Percentiles rank a stretch among this genome's conserved stretches.
Conservation (phyloP, 169 alveolate genomes). For the Plasmodium chabaudi region DNA sequence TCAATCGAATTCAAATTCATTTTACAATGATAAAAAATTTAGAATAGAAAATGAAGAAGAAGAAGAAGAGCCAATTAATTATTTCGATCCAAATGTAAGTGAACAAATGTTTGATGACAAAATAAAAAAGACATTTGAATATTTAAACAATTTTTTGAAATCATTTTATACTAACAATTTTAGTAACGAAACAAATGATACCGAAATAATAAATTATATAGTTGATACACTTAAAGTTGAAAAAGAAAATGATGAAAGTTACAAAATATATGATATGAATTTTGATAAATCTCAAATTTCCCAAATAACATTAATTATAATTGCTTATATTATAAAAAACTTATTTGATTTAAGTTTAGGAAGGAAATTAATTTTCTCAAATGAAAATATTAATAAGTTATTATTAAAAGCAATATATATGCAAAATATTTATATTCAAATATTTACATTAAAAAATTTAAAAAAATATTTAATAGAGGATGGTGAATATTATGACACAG, state of each 20-base stretch:
- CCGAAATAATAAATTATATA: conserved; percentile 21
- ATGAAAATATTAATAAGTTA: conserved; percentile 22
- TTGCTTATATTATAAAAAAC: conserved; percentile 52
- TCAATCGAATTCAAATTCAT: background rate
- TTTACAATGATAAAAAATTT: conserved; percentile 7
- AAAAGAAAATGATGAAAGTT: conserved; percentile 19
- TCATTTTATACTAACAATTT: conserved; percentile 25
- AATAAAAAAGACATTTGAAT: conserved; percentile 49
- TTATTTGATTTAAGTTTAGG: conserved; percentile 63
- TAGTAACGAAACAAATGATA: conserved; percentile 7
- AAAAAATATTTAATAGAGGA: conserved; percentile 68
- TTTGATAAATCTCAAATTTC: conserved; percentile 34
- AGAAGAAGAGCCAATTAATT: conserved; percentile 30
- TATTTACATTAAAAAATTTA: conserved; percentile 66
- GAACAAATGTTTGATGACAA: conserved; percentile 66
- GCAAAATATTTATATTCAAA: conserved; percentile 71
- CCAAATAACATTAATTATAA: conserved; percentile 61
- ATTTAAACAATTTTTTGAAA: conserved; percentile 50
- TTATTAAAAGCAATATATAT: conserved; percentile 40
- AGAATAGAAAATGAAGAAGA: background rate
- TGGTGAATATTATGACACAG: conserved; percentile 27
- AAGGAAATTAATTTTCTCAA: conserved; percentile 63
- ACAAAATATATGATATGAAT: conserved; percentile 8
- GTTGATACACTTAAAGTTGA: conserved; percentile 8
- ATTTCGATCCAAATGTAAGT: conserved; percentile 34